Percentiles rank a stretch among this genome's conserved stretches.
Conservation (phyloP, 2,329 filamentous ascomycete genomes). For the Neophaeococcomyces aloes region DNA sequence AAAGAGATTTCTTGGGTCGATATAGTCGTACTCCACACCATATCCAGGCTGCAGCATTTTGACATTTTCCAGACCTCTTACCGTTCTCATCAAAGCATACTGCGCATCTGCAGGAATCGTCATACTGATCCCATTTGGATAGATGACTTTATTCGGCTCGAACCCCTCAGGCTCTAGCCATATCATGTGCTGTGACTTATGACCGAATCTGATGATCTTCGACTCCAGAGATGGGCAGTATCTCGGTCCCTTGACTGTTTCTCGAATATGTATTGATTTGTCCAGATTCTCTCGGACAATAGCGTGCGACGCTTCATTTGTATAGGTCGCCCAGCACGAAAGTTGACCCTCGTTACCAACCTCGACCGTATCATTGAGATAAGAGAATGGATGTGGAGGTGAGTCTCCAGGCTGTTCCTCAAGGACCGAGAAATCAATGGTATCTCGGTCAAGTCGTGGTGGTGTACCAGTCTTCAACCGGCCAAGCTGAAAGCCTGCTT, state of each 20-base stretch:
- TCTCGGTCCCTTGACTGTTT: slow-evolving; percentile 84
- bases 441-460: slow-evolving; percentile 68
- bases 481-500: slow-evolving; percentile 81
- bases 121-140: slow-evolving; percentile 96
- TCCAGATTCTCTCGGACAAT: slow-evolving; percentile 83
- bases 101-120: slow-evolving; percentile 85
- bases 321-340: slow-evolving; percentile 77
- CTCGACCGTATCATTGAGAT: slow-evolving; percentile 66
- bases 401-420: slow-evolving; percentile 71
- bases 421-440: slow-evolving; percentile 66
- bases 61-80: slow-evolving; percentile 78
- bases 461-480: slow-evolving; percentile 93
- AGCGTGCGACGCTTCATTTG: slow-evolving; percentile 70
- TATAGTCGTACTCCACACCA: slow-evolving; percentile 96
- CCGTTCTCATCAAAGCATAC: slow-evolving; percentile 70
- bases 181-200: slow-evolving; percentile 74
- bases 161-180: slow-evolving; percentile 98
- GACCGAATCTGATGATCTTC: slow-evolving; percentile 77
- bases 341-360: slow-evolving; percentile 64
- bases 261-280: slow-evolving; percentile 90
- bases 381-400: slow-evolving; percentile 83
- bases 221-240: slow-evolving; percentile 95
- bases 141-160: slow-evolving; percentile 69
- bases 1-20: slow-evolving; percentile 79
- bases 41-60: slow-evolving; percentile 92